Conservation (phyloP, 768 basidiomycete genomes). For the Kwoniella dejecticola region DNA sequence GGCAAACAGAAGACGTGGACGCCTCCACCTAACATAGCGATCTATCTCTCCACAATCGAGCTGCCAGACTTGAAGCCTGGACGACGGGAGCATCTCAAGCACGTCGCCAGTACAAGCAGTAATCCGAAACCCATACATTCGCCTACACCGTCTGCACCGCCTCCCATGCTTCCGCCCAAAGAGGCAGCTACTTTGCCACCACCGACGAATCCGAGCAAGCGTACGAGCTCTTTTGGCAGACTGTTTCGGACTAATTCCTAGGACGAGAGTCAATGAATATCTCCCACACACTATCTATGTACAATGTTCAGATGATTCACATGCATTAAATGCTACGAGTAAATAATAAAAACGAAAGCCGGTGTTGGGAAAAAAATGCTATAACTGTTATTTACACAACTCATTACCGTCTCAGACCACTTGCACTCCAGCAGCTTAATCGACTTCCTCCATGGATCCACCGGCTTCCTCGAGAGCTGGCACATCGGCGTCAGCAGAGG, state of each 20-base stretch:
- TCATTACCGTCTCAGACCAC: not conserved
- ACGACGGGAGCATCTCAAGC: slow-evolving; percentile 12
- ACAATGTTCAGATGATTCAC: not conserved
- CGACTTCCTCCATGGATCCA: slow-evolving; percentile 85
- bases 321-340: slow-evolving; percentile 23
- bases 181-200: not conserved
- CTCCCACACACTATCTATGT: not conserved
- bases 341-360: slow-evolving; percentile 10
- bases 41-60: slow-evolving; percentile 54
- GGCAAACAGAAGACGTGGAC: slow-evolving; percentile 21
- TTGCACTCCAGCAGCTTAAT: slow-evolving; percentile 33
- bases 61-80: slow-evolving; percentile 51
- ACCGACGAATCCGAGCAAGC: not conserved
- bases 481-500: slow-evolving; percentile 50
- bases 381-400: slow-evolving; percentile 21
- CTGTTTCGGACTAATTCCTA: slow-evolving; percentile 11
- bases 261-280: no score
- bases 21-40: slow-evolving; percentile 46
- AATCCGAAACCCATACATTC: not conserved
- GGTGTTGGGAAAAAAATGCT: slow-evolving; percentile 16
- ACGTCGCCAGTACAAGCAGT: slow-evolving; percentile 1
- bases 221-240: slow-evolving; percentile 14
- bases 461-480: slow-evolving; percentile 55
- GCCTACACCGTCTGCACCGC: not conserved
- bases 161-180: slow-evolving; percentile 6